Evolutionary conservation across 1,284 basidiomycete genomes (phyloP).

Genomic region (Ceratobasidium sp.): DNA sequence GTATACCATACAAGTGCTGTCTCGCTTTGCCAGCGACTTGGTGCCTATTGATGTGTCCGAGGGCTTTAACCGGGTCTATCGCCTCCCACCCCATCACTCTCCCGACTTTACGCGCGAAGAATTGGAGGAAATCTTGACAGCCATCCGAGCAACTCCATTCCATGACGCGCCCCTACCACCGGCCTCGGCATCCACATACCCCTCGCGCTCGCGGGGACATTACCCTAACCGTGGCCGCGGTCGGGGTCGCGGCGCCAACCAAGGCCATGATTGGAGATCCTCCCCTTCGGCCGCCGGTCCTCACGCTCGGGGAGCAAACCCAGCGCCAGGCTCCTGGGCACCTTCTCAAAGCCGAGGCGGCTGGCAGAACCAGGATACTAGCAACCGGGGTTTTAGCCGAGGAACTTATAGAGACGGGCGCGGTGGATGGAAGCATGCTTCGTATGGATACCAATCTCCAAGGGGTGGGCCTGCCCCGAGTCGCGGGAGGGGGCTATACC

Average conservation of each 20-base stretch:
- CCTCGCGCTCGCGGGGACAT: constrained; percentile 12
- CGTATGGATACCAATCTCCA: background rate
- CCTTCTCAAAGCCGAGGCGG: background rate
- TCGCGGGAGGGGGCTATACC: background rate
- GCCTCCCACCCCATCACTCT: constrained; percentile 35
- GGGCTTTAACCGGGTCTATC: constrained; percentile 49
- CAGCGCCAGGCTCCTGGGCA: background rate
- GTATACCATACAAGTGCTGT: constrained; percentile 41
- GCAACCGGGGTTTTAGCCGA: background rate
- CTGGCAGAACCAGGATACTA: background rate
- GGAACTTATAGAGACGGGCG: constrained; percentile 9
- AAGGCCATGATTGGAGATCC: constrained; percentile 1
- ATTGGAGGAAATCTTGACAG: constrained; percentile 23
- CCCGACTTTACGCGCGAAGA: constrained; percentile 28
- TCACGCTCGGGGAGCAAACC: constrained; percentile 2
- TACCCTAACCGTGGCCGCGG: background rate
- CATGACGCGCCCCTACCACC: constrained; percentile 1
- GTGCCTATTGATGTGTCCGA: constrained; percentile 41
- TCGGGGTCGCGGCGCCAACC: background rate
- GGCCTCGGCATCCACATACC: background rate
- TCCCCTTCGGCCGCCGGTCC: background rate
- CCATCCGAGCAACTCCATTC: constrained; percentile 1
- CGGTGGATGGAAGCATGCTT: background rate
- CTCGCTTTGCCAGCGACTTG: constrained; percentile 44
- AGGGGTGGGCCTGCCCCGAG: background rate